phyloP scores from a whole-genome alignment of 768 basidiomycete species.

The Boletus vermiculosoides region DNA sequence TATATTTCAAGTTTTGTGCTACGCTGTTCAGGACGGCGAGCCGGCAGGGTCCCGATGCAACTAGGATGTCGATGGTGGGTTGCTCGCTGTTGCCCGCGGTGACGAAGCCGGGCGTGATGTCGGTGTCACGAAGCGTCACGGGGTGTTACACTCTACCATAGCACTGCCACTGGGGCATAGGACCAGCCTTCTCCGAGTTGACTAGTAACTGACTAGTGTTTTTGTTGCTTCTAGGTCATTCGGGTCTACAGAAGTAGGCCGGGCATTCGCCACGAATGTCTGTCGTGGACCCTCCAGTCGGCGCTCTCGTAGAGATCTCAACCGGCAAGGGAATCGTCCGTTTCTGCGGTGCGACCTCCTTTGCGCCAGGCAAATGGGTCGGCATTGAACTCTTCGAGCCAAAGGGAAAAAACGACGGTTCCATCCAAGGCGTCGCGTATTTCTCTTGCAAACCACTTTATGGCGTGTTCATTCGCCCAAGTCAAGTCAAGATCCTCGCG shows the following conservation, averaged over 20 bases:
- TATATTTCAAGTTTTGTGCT: background rate
- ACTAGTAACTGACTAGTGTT: background rate
- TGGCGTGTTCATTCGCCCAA: conserved; percentile 89
- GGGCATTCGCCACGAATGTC: conserved; percentile 31
- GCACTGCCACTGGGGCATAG: conserved; percentile 19
- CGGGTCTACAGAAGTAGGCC: background rate
- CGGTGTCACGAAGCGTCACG: conserved; percentile 9
- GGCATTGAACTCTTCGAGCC: conserved; percentile 84
- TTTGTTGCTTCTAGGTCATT: background rate
- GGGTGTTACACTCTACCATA: background rate
- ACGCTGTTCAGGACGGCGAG: conserved; percentile 1
- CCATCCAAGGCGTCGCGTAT: conserved; percentile 74
- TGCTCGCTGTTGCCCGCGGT: conserved; percentile 11
- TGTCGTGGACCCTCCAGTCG: conserved; percentile 48
- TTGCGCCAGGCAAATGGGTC: conserved; percentile 90
- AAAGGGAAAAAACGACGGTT: conserved; percentile 95
- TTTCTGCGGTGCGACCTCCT: conserved; percentile 80
- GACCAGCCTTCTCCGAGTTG: no score
- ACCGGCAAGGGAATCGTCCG: conserved; percentile 83
- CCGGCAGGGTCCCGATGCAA: conserved; percentile 1
- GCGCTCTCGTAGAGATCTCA: conserved; percentile 75
- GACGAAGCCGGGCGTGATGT: conserved; percentile 11
- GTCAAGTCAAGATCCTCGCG: conserved; percentile 72
- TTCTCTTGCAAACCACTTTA: conserved; percentile 73
- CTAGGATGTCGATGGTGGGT: background rate